A percentile compares a stretch with the other conserved stretches of the same genome.
phyloP scores from a whole-genome alignment of 1,284 basidiomycete genomes.

The Lentinus polychrous region DNA sequence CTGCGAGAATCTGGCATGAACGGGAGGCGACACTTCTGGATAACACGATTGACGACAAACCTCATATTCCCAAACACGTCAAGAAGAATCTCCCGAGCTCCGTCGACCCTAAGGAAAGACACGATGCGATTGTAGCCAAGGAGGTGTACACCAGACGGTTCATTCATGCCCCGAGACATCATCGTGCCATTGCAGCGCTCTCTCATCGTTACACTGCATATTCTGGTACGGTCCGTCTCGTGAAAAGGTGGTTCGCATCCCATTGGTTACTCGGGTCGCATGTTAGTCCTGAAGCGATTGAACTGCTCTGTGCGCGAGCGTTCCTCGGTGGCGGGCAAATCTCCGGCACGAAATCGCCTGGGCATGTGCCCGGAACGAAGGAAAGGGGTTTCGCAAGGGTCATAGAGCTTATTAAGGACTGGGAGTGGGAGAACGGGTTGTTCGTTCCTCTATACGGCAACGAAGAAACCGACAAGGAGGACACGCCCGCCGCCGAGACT shows the following conservation, averaged over 20 bases:
- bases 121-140: constrained; percentile 57
- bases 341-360: constrained; percentile 9
- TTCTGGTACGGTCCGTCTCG: constrained; percentile 78
- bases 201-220: constrained; percentile 79
- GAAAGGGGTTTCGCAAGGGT: constrained; percentile 80
- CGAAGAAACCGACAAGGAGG: constrained; percentile 10
- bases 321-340: constrained; percentile 40
- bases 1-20: constrained; percentile 81
- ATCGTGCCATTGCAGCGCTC: constrained; percentile 76
- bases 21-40: constrained; percentile 80
- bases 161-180: constrained; percentile 77
- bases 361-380: constrained; percentile 54
- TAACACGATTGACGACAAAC: constrained; percentile 47
- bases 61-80: constrained; percentile 31
- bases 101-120: constrained; percentile 39
- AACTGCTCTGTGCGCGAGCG: constrained; percentile 73
- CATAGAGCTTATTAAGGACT: constrained; percentile 70
- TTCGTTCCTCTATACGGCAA: constrained; percentile 53
- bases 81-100: constrained; percentile 21
- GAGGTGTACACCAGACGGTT: constrained; percentile 67
- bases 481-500: constrained; percentile 27
- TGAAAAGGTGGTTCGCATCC: constrained; percentile 88
- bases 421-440: constrained; percentile 76
- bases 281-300: constrained; percentile 73
- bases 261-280: constrained; percentile 81